A percentile compares a stretch with the other conserved stretches of the same genome.
These are phyloP conservation scores for Mitragyna speciosa DNA, from an alignment of 257 asterid species.

Conservation along the genomic window DNA sequence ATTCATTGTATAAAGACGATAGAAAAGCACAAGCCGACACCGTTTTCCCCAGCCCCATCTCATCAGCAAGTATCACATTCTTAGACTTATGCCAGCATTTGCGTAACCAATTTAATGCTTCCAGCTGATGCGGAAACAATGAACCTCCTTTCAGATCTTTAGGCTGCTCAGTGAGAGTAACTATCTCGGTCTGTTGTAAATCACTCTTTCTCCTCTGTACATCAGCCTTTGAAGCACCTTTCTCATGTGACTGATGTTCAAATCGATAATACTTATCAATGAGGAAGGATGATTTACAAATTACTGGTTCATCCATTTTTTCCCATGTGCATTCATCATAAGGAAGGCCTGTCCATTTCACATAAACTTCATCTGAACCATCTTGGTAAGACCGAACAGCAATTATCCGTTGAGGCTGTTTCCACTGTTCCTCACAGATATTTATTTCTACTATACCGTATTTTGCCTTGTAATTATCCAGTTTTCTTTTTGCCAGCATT, in stretches of 20 bases:
- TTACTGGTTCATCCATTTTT: constrained; percentile 68
- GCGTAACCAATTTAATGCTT: constrained; percentile 97
- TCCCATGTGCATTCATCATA: constrained; percentile 99
- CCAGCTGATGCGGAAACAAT: constrained; percentile 94
- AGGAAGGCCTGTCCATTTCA: constrained; percentile 88
- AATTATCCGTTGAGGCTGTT: constrained; percentile 80
- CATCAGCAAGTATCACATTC: constrained; percentile 98
- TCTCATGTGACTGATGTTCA: constrained; percentile 64
- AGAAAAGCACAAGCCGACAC: constrained; percentile 94
- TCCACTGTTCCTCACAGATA: constrained; percentile 88
- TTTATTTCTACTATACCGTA: constrained; percentile 74
- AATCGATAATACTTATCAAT: constrained; percentile 67
- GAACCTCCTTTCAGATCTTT: constrained; percentile 80
- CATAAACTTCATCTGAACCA: constrained; percentile 72
- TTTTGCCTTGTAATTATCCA: constrained; percentile 88
- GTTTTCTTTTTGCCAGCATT: constrained; percentile 74
- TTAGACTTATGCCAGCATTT: constrained; percentile 88
- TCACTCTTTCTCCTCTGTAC: constrained; percentile 37
- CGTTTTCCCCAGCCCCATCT: constrained; percentile 99
- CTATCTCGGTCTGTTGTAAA: constrained; percentile 52
- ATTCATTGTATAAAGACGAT: constrained; percentile 78
- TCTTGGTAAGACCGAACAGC: constrained; percentile 59
- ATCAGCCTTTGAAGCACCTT: constrained; percentile 46
- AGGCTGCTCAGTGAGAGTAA: constrained; percentile 85
- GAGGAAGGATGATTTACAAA: constrained; percentile 57